phyloP scores from a whole-genome alignment of 106 monocot genomes.

The Phalaenopsis equestris region DNA sequence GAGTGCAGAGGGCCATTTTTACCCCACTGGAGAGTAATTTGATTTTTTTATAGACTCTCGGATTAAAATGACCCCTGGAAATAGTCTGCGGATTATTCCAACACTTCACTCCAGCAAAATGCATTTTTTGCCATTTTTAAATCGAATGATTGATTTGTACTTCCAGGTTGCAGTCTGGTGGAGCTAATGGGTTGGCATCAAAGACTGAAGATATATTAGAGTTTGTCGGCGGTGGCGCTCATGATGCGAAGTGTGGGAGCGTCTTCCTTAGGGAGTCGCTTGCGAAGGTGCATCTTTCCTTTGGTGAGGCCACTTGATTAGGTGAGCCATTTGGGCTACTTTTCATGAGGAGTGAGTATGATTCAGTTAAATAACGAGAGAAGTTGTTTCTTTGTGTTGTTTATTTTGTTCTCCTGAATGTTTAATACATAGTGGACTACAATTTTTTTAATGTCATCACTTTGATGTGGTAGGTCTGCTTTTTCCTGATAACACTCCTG shows the following conservation, averaged over 20 bases:
- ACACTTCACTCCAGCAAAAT: too few relatives aligned
- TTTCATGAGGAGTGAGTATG: background rate
- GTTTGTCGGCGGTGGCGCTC: conserved; percentile 3
- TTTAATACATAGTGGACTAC: background rate
- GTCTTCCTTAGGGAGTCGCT: conserved; percentile 27
- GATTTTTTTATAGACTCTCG: too few relatives aligned
- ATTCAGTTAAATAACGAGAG: background rate
- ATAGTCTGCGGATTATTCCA: too few relatives aligned
- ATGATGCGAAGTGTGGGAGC: conserved; percentile 29
- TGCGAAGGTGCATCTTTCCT: conserved; percentile 33
- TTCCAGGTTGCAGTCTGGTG: conserved; percentile 16
- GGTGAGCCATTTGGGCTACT: background rate
- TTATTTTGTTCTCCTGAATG: background rate
- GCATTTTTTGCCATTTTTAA: too few relatives aligned
- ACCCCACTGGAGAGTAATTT: too few relatives aligned
- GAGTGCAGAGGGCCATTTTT: too few relatives aligned
- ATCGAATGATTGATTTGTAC: background rate
- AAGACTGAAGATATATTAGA: conserved; percentile 4
- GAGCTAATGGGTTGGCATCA: background rate
- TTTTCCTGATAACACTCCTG: too few relatives aligned
- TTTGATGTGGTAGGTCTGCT: too few relatives aligned
- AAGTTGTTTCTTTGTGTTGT: background rate
- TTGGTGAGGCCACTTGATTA: conserved; percentile 40
- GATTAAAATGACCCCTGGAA: too few relatives aligned
- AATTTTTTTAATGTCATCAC: background rate